Evolutionary conservation across 768 basidiomycete species (phyloP), one percentile per base, ranked within the genome.

Genomic region (Pisolithus microcarpus): DNA sequence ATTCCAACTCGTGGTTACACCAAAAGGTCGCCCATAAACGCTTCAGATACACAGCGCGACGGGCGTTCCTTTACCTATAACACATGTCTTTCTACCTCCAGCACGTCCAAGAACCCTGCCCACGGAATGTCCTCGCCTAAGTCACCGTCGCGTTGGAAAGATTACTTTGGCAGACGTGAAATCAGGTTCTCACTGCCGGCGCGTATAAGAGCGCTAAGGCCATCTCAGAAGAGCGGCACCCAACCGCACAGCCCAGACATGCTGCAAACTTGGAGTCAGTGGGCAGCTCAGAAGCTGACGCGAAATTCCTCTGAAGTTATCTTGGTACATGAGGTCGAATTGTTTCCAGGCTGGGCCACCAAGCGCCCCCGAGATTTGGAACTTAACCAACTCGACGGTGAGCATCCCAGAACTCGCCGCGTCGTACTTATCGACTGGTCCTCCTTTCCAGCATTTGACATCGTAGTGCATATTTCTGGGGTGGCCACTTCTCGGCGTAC

Each of bases 341-440:
- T 90, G 19, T 91, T 91, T 67, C 90, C 90, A 5, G 87, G 90
- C 2, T 92, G 88, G 87, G 90, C 88, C 2, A 75, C 77, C 6
- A 72, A 79, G 47, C 67, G 77, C 26, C 81, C 78, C 60, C 65
- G 55, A 15, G 58, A 52, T 43, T 56, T 54, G 19, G 16, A 55
- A 38, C 18, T 50, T 59, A 38, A 51, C 46, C 43, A 61, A 50
- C 63, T 58, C 60, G 69, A 66, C 45, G 55, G 66, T 69, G 18
- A 37, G 60, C 16, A 16, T 5, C 38, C 6, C 46, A 9, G 23
- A 18, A 34, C 11, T 34, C 34, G 38, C 4, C 19, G 36, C 21
- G 16, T 15, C 11, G 7, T 26, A 11, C 44, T 18, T 37, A 40
- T 43, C 39, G 48, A 37, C 50, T 34, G 34, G 55, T 9, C 2